phyloP scores from a whole-genome alignment of 2,329 filamentous ascomycete species.

The Colletotrichum plurivorum region DNA sequence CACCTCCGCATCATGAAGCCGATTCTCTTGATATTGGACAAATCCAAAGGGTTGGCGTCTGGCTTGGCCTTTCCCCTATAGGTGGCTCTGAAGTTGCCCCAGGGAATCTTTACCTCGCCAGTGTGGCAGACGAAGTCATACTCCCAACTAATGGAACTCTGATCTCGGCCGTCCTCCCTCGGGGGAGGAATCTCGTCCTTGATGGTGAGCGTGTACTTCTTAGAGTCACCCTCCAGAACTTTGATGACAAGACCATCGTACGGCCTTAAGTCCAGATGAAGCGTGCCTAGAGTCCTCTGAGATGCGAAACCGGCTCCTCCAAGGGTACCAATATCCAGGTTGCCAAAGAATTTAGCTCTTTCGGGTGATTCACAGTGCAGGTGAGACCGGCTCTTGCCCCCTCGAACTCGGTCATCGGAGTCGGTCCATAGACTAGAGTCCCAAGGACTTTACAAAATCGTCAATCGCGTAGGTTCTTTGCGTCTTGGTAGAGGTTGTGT shows the following conservation, averaged over 20 bases:
- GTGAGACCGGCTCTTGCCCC: constrained; percentile 74
- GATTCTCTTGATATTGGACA: constrained; percentile 73
- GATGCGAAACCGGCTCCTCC: constrained; percentile 88
- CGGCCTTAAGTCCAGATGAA: constrained; percentile 73
- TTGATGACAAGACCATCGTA: constrained; percentile 74
- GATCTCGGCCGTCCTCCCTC: constrained; percentile 76
- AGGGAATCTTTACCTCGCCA: constrained; percentile 69
- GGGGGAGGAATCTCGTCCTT: constrained; percentile 77
- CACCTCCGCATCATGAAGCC: constrained; percentile 88
- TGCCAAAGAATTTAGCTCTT: constrained; percentile 75
- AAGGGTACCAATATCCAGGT: constrained; percentile 80
- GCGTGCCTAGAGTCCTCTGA: constrained; percentile 75
- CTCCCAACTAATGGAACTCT: constrained; percentile 81
- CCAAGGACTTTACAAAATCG: constrained; percentile 66
- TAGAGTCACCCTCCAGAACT: constrained; percentile 69
- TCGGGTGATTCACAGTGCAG: constrained; percentile 53
- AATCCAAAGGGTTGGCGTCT: constrained; percentile 72
- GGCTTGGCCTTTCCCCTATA: constrained; percentile 78
- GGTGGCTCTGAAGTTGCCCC: constrained; percentile 77
- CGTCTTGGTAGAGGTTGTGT: background rate
- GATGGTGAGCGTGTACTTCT: constrained; percentile 80
- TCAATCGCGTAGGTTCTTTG: constrained; percentile 11
- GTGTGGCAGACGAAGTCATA: constrained; percentile 70
- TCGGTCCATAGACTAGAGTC: constrained; percentile 73
- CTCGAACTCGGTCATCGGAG: constrained; percentile 83